A percentile compares a stretch with the other conserved stretches of the same genome.
phyloP scores from a whole-genome alignment of 2,329 filamentous ascomycete genomes.

The Penicillium brevicompactum region DNA sequence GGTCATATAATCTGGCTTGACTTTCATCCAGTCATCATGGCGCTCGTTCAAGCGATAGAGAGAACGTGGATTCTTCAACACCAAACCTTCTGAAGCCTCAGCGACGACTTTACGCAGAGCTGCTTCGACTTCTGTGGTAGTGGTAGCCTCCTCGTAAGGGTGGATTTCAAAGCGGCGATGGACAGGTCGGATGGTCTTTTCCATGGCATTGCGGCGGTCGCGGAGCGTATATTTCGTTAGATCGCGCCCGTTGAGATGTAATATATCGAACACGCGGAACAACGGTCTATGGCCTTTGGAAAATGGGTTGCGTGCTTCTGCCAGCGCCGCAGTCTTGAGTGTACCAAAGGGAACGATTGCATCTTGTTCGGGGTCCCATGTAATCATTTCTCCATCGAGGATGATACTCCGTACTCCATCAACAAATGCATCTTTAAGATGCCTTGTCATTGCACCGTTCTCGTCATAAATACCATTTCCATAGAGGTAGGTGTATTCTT shows the following conservation, averaged over 20 bases:
- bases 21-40: conserved; percentile 96
- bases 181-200: conserved; percentile 68
- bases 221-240: conserved; percentile 81
- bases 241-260: conserved; percentile 80
- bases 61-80: conserved; percentile 90
- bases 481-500: conserved; percentile 95
- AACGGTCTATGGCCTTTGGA: conserved; percentile 70
- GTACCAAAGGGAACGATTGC: conserved; percentile 88
- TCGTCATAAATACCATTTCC: conserved; percentile 74
- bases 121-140: conserved; percentile 73
- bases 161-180: conserved; percentile 83
- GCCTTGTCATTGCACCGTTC: conserved; percentile 75
- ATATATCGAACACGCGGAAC: conserved; percentile 85
- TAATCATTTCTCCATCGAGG: conserved; percentile 97
- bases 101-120: conserved; percentile 80
- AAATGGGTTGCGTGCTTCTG: conserved; percentile 74
- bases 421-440: conserved; percentile 76
- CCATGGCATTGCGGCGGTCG: conserved; percentile 75
- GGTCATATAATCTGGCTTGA: conserved; percentile 98
- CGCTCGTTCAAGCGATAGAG: conserved; percentile 84
- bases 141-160: conserved; percentile 65
- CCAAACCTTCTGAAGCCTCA: conserved; percentile 83
- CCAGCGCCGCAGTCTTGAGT: conserved; percentile 84
- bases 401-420: conserved; percentile 81
- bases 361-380: conserved; percentile 87